phyloP scores from a whole-genome alignment of 768 basidiomycete genomes.

The Termitomyces sp. region DNA sequence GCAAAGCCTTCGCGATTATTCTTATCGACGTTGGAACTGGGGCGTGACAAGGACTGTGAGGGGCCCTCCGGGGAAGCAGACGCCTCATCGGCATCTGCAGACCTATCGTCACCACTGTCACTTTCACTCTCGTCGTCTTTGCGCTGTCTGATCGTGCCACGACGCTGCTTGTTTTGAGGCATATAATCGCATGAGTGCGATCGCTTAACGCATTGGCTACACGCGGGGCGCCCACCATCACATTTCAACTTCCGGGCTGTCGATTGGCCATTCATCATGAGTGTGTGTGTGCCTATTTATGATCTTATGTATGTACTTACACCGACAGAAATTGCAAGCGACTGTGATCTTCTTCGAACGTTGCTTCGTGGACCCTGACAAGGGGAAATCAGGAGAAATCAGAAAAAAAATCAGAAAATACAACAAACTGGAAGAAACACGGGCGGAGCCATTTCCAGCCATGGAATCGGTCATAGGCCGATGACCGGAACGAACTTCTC shows the following conservation, averaged over 20 bases:
- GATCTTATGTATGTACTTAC: slow-evolving; percentile 38
- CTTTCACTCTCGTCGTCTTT: slow-evolving; percentile 66
- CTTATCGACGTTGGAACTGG: slow-evolving; percentile 43
- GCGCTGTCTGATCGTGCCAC: slow-evolving; percentile 50
- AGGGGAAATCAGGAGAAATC: slow-evolving; percentile 1
- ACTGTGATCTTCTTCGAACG: slow-evolving; percentile 84
- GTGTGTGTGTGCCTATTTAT: background rate
- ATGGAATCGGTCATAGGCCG: slow-evolving; percentile 38
- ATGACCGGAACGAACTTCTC: slow-evolving; percentile 37
- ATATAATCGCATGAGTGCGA: slow-evolving; percentile 76
- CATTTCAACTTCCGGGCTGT: slow-evolving; percentile 85
- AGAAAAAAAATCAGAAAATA: slow-evolving; percentile 20
- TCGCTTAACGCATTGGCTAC: slow-evolving; percentile 76
- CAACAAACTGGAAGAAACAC: slow-evolving; percentile 25
- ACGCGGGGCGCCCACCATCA: slow-evolving; percentile 80
- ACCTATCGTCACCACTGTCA: slow-evolving; percentile 57
- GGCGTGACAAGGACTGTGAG: slow-evolving; percentile 40
- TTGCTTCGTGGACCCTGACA: slow-evolving; percentile 54
- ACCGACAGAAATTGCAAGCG: slow-evolving; percentile 88
- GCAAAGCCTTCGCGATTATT: slow-evolving; percentile 32
- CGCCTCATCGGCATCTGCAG: slow-evolving; percentile 42
- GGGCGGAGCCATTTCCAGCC: slow-evolving; percentile 26
- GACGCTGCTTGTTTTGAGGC: slow-evolving; percentile 72
- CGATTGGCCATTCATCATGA: slow-evolving; percentile 15
- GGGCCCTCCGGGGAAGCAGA: slow-evolving; percentile 56